Percentiles rank a stretch among this genome's conserved stretches.
These are phyloP conservation scores for Tetraselmis striata DNA, from an alignment of 139 green algal species.

Conservation along the genomic window DNA sequence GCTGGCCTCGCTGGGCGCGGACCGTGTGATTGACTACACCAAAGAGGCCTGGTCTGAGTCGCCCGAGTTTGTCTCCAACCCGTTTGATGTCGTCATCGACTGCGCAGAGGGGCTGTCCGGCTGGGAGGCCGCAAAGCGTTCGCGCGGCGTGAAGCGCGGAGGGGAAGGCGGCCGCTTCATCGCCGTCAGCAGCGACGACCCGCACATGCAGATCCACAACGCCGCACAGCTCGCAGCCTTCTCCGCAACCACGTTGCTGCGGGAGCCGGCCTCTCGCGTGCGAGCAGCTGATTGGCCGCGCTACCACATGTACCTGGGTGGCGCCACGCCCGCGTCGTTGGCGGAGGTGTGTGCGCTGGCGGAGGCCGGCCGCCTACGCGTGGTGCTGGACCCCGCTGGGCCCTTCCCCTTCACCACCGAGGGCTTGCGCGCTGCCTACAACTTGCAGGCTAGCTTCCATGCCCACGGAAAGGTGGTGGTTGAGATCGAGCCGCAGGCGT, in stretches of 20 bases:
- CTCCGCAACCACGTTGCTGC: not conserved
- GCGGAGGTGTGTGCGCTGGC: not conserved
- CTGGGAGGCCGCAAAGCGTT: not conserved
- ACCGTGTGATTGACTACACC: not conserved
- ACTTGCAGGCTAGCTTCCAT: not conserved
- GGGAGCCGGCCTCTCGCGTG: not conserved
- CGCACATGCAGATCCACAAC: not conserved
- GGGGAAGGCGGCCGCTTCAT: not conserved
- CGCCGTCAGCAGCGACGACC: not conserved
- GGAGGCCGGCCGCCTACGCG: not conserved
- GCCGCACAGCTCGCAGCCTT: not conserved
- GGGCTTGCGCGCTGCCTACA: not conserved
- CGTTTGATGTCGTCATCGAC: slow-evolving; percentile 1
- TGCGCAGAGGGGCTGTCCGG: not conserved
- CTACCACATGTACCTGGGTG: not conserved
- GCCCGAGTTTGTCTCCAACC: not conserved
- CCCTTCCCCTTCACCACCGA: slow-evolving; percentile 6
- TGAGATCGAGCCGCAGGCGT: not conserved
- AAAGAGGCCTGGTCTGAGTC: not conserved
- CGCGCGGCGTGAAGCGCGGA: not conserved
- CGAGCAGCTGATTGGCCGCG: not conserved
- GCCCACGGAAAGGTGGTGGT: not conserved
- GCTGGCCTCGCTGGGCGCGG: not conserved
- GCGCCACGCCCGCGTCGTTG: not conserved
- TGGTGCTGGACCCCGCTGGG: not conserved